phyloP scores from a whole-genome alignment of 345 rosid genomes.

The Diplotaxis tenuifolia region DNA sequence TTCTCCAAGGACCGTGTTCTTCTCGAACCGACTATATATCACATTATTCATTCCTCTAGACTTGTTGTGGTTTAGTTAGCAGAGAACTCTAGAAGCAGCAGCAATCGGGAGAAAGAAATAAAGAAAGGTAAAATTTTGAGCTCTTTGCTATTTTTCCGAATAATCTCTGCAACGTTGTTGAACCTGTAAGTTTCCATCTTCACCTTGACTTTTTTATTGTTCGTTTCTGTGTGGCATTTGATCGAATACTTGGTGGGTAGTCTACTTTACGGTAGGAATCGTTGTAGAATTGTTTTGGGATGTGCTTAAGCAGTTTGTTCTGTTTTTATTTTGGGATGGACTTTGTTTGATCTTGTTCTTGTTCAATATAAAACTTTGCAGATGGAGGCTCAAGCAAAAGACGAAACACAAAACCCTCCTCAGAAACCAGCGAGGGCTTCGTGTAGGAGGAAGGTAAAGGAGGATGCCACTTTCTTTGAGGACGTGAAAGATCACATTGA shows the following conservation, averaged over 20 bases:
- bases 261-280: not conserved
- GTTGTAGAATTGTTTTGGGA: too few species aligned
- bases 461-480: conserved; percentile 68
- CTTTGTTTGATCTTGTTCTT: not conserved
- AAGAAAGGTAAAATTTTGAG: not conserved
- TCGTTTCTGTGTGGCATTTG: not conserved
- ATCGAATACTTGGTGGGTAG: conserved; percentile 21
- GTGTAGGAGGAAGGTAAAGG: conserved; percentile 68
- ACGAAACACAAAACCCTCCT: conserved; percentile 28
- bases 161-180: not conserved
- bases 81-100: conserved; percentile 4
- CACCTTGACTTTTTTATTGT: not conserved
- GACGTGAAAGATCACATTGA: conserved; percentile 85
- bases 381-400: conserved; percentile 44
- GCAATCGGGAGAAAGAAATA: not conserved
- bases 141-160: not conserved
- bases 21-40: conserved; percentile 4
- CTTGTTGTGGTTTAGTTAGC: not conserved
- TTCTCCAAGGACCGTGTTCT: conserved; percentile 2
- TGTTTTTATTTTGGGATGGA: not conserved
- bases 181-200: not conserved
- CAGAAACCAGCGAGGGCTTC: conserved; percentile 43
- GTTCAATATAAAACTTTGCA: conserved; percentile 9
- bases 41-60: not conserved
- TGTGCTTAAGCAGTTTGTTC: too few species aligned